Evolutionary conservation across 2,329 filamentous ascomycete genomes (phyloP).

Genomic region (Fusarium foetens): DNA sequence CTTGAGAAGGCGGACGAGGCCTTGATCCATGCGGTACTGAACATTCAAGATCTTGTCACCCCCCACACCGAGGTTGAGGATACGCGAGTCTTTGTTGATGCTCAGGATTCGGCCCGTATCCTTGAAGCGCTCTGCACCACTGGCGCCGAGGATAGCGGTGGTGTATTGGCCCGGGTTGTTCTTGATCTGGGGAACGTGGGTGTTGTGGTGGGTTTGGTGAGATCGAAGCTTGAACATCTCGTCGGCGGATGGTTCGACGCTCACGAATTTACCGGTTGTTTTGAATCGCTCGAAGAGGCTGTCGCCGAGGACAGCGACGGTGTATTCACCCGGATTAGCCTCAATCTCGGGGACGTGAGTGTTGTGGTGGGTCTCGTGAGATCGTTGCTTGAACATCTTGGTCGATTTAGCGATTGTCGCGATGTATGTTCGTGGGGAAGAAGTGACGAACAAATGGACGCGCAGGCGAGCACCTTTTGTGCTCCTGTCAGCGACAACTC

Average conservation of each 20-base stretch:
- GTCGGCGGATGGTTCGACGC: background rate
- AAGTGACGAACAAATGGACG: background rate
- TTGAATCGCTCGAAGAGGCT: slow-evolving; percentile 22
- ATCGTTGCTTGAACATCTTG: slow-evolving; percentile 16
- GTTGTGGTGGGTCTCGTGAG: slow-evolving; percentile 11
- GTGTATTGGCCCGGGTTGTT: background rate
- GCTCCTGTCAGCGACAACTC: fast-evolving
- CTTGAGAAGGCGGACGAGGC: background rate
- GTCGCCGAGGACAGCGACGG: slow-evolving; percentile 1
- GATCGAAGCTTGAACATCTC: slow-evolving; percentile 12
- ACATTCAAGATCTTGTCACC: slow-evolving; percentile 19
- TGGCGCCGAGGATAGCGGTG: background rate
- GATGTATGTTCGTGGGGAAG: background rate
- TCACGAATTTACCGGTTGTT: background rate
- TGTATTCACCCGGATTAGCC: background rate
- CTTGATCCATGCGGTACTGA: slow-evolving; percentile 2
- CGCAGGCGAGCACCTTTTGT: background rate
- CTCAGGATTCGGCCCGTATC: background rate
- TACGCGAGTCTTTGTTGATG: background rate
- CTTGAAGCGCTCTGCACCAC: slow-evolving; percentile 3
- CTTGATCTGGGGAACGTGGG: background rate
- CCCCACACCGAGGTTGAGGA: background rate
- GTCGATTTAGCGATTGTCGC: background rate
- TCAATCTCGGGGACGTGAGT: slow-evolving; percentile 7
- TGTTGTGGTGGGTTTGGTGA: slow-evolving; percentile 1